phyloP scores from a whole-genome alignment of 352 stramenopile species.

The Phytopythium ostracodes region DNA sequence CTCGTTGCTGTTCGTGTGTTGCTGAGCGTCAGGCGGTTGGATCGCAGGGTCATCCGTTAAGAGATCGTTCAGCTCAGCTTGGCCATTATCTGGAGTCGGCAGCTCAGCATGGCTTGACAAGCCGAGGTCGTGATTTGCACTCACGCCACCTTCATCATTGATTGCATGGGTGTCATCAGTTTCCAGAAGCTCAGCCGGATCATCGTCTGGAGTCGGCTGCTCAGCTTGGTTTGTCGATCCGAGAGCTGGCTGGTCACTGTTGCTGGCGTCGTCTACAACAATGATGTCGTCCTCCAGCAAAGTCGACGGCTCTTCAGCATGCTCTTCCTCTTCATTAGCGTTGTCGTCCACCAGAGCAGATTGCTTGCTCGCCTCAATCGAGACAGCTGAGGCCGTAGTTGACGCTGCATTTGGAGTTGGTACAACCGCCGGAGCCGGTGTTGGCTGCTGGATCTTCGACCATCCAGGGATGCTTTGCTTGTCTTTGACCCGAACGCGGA shows the following conservation, averaged over 20 bases:
- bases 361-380: not conserved
- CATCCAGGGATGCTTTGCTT: conserved; percentile 77
- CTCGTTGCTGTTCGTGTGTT: not conserved
- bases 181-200: not conserved
- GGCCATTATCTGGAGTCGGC: not conserved
- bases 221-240: not conserved
- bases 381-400: not conserved
- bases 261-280: not conserved
- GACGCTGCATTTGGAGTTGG: not conserved
- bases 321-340: not conserved
- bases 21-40: not conserved
- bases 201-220: not conserved
- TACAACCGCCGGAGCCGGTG: not conserved
- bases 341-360: not conserved
- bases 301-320: not conserved
- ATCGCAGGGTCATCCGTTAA: not conserved
- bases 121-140: not conserved
- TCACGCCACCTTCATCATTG: not conserved
- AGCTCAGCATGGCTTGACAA: not conserved
- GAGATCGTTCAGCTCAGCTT: not conserved
- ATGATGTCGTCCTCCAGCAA: not conserved
- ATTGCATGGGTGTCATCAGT: not conserved
- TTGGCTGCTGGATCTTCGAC: conserved; percentile 25
- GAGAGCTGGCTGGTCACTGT: not conserved
- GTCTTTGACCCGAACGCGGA: conserved; percentile 76